Conservation (phyloP, 2,329 filamentous ascomycete species). For the Hymenoscyphus albidus region DNA sequence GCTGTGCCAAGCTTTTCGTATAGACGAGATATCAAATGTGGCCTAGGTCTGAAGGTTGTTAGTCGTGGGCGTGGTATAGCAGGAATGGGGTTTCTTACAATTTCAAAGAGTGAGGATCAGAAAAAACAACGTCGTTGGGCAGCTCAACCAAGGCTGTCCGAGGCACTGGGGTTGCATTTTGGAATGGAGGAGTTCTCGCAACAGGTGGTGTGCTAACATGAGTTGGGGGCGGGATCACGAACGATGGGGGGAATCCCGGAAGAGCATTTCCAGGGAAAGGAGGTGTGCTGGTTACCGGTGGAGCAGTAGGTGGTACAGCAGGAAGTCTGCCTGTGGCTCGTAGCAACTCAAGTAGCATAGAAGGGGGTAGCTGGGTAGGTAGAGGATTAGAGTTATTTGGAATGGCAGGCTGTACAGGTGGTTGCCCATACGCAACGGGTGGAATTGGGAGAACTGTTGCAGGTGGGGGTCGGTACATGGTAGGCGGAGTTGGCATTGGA, state of each 20-base stretch:
- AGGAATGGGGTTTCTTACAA: constrained; percentile 50
- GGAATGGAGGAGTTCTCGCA: constrained; percentile 31
- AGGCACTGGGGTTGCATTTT: constrained; percentile 25
- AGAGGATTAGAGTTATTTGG: constrained; percentile 5
- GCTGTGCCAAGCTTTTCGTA: constrained; percentile 82
- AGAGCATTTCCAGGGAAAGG: constrained; percentile 42
- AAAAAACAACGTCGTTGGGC: constrained; percentile 54
- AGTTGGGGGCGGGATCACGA: constrained; percentile 23
- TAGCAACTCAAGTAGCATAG: constrained; percentile 58
- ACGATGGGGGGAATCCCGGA: constrained; percentile 37
- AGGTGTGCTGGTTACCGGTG: constrained; percentile 36
- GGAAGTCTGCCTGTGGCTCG: constrained; percentile 64
- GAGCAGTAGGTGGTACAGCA: constrained; percentile 40
- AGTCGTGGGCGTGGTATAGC: constrained; percentile 14
- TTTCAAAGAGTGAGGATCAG: constrained; percentile 62
- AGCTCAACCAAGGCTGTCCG: constrained; percentile 29
- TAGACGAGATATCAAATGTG: constrained; percentile 67
- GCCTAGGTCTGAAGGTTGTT: constrained; percentile 55
- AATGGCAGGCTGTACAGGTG: constrained; percentile 1
- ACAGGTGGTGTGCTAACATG: constrained; percentile 5
- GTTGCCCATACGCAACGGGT: constrained; percentile 1
- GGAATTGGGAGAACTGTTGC: constrained; percentile 35
- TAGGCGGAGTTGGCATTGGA: constrained; percentile 22
- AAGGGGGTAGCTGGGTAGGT: constrained; percentile 40
- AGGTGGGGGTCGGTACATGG: constrained; percentile 8